These are phyloP conservation scores for Diaporthe vexans DNA, from an alignment of 2,329 filamentous ascomycete species.

Conservation along the genomic window DNA sequence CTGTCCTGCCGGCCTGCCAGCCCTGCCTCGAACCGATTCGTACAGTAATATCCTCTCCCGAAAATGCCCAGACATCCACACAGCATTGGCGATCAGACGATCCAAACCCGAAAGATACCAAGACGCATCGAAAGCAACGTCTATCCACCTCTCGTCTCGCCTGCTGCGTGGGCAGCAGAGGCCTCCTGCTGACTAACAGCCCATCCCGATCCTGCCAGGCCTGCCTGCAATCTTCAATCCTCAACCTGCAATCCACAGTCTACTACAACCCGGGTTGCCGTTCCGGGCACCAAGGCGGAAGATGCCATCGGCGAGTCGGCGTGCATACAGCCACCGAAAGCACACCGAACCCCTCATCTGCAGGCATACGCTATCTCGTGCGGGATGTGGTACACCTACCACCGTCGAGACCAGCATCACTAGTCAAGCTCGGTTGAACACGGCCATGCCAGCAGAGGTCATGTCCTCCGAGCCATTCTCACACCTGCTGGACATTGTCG, in stretches of 20 bases:
- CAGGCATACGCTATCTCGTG: constrained; percentile 9
- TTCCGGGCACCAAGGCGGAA: not conserved
- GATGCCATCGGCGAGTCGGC: constrained; percentile 12
- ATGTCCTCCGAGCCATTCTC: not conserved
- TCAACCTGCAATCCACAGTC: not conserved
- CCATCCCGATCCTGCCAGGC: not conserved
- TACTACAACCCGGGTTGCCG: not conserved
- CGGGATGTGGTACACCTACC: not conserved
- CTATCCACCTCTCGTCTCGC: constrained; percentile 5
- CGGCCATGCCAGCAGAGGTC: not conserved
- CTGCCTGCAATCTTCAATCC: not conserved
- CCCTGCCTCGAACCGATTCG: constrained; percentile 5
- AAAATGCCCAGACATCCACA: constrained; percentile 29
- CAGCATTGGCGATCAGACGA: constrained; percentile 35
- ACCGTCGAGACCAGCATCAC: not conserved
- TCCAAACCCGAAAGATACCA: constrained; percentile 6
- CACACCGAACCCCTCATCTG: constrained; percentile 14
- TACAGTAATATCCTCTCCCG: constrained; percentile 16
- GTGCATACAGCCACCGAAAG: constrained; percentile 7
- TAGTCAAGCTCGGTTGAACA: not conserved
- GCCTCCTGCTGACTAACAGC: constrained; percentile 30
- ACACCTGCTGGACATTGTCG: not conserved
- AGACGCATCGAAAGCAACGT: constrained; percentile 21
- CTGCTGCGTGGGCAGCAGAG: constrained; percentile 5
- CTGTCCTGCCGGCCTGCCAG: no score